Base-by-base conservation (phyloP, 2,329 filamentous ascomycete genomes). In the Orbilia quercus region DNA sequence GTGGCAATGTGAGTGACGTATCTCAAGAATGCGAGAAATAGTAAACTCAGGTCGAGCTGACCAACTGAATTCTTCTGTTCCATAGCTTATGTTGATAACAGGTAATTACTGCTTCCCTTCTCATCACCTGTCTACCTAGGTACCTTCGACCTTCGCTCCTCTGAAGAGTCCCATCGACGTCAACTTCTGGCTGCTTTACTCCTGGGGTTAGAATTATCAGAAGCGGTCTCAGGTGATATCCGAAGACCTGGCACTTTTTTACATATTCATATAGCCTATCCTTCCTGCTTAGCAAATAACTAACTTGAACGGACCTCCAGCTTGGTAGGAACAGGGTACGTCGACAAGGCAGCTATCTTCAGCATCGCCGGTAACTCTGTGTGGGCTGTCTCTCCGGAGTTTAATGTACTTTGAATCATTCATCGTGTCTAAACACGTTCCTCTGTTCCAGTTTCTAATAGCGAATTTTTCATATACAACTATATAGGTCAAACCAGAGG, bases 261-360 rank as follows among this genome's bases (percentile, higher is more conserved):
- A 47, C 51, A 20, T 12, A n/a, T 40, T 48, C 42, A 36, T 47
- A 18, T 16, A 16, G 25, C 12, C 1, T n/a, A 36, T 16, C 12
- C 2, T 7, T 28, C 20, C 23, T 7, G n/a, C 14, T 54, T 54
- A 2, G 25, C 28, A 16, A 28, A 22, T 28, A 40, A 47, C 64
- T 69, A 34, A 69, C 31, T 18, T 18, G 11, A 16, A 36, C 48
- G 18, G 14, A 47, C n/a, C 23, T 38, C 23, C 25, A 96, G 92
- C 86, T 88, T 96, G 79, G 86, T 96, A 79, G 89, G 85, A 83
- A 89, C 86, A 78, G 89, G 89, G 79, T 89, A 93, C 81, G 82
- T 96, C 80, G 90, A 95, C 84, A 89, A 92, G 84, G 92, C 86
- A 79, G 90, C 91, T 80, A 92, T 96, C 81, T 88, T 95, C 84